phyloP scores from a whole-genome alignment of 176 grass and related monocot genomes.

The Oryza officinalis region DNA sequence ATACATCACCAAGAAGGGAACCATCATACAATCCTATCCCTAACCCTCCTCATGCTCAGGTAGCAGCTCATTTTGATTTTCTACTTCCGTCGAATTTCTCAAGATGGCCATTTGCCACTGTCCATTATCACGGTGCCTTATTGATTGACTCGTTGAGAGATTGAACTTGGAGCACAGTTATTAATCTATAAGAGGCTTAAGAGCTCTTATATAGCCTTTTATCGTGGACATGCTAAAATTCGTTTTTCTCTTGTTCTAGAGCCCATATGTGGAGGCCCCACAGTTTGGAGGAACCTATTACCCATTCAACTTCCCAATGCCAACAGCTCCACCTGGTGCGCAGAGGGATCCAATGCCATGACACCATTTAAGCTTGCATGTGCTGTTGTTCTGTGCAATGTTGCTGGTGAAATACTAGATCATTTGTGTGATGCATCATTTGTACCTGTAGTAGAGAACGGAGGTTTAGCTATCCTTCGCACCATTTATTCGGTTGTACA shows the following conservation, averaged over 20 bases:
- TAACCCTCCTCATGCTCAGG: slow-evolving; percentile 60
- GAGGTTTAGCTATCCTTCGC: slow-evolving; percentile 9
- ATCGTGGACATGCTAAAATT: slow-evolving; percentile 7
- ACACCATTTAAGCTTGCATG: not conserved
- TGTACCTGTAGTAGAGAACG: slow-evolving; percentile 33
- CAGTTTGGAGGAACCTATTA: slow-evolving; percentile 58
- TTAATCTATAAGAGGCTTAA: not conserved
- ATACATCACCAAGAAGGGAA: slow-evolving; percentile 65
- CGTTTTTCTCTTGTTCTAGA: slow-evolving; percentile 53
- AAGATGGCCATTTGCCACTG: not conserved
- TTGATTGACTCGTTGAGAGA: not conserved
- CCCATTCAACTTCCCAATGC: slow-evolving; percentile 75
- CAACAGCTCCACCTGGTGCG: slow-evolving; percentile 79
- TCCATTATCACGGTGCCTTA: not conserved
- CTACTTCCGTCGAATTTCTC: not conserved
- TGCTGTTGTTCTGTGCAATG: slow-evolving; percentile 7
- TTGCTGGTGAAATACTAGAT: slow-evolving; percentile 24
- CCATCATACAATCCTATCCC: slow-evolving; percentile 46
- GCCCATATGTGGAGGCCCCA: slow-evolving; percentile 94
- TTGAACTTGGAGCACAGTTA: not conserved
- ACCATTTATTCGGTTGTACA: slow-evolving; percentile 35
- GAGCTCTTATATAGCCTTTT: not conserved
- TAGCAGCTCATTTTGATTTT: slow-evolving; percentile 34
- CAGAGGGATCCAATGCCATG: slow-evolving; percentile 61
- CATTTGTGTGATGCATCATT: slow-evolving; percentile 20